Base-by-base conservation (phyloP, 768 basidiomycete species). In the Inosperma sp. region DNA sequence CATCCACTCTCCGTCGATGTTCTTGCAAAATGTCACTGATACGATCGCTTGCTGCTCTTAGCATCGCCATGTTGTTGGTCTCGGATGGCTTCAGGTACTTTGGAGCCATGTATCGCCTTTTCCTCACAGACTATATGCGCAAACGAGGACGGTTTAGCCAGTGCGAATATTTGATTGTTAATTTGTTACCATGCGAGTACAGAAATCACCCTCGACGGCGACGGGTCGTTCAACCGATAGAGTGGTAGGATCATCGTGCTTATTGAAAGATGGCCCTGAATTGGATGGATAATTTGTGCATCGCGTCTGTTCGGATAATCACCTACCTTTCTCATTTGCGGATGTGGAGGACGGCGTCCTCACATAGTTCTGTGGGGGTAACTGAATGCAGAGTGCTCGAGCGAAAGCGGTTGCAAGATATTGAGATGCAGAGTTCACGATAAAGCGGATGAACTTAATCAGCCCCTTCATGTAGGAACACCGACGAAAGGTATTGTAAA, bases 21-120 rank as follows among this genome's bases (percentile, higher is more conserved):
- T 51, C 41, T 13, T 34, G 41, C 25, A 51, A 22, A 7, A 51
- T 31, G 23, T 42, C 17, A 36, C 41, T 51, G 22, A 51, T 42
- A 5, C 43, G 41, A 25, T 51, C 35, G 10, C 0, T 78, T 75
- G 78, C 78, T 73, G 76, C 78, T 74, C 75, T 74, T 74, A 82
- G 80, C 76, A 73, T 81, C 74, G 80, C 81, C 81, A 81, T 80
- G 76, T 75, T 75, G 79, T 81, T 77, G 78, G 80, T 80, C 76
- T 78, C 78, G 80, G 79, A 25, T 13, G 33, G 26, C 34, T 5
- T 35, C 25, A 33, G 37, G 4, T 37, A 35, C 46, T 48, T 36
- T 23, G 37, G 12, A 35, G 39, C 25, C 19, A 41, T 41, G 39
- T 41, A 41, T 23, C 12, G 19, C 21, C 19, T 23, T 41, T 41